These are phyloP conservation scores for Hyphopichia wangnamkhiaoensis DNA, from an alignment of 1,139 yeast genomes.

Conservation along the genomic window DNA sequence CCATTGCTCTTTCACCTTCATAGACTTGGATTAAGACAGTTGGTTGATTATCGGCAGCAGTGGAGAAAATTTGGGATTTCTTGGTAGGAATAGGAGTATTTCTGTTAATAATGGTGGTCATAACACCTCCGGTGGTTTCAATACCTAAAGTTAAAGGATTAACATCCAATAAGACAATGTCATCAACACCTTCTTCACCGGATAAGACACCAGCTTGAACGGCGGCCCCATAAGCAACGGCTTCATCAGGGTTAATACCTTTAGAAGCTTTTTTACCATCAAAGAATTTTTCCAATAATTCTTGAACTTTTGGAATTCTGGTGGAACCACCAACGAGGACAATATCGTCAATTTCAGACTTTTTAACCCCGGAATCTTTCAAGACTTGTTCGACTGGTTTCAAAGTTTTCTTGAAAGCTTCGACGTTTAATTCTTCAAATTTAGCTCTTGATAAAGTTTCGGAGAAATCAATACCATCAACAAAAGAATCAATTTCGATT, in stretches of 20 bases:
- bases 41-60: slow-evolving; percentile 52
- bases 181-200: slow-evolving; percentile 62
- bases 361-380: slow-evolving; percentile 83
- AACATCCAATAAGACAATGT: slow-evolving; percentile 50
- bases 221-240: slow-evolving; percentile 58
- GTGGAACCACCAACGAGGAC: slow-evolving; percentile 98
- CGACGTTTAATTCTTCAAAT: slow-evolving; percentile 89
- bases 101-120: slow-evolving; percentile 50
- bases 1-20: slow-evolving; percentile 51
- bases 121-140: slow-evolving; percentile 52
- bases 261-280: slow-evolving; percentile 92
- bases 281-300: slow-evolving; percentile 81
- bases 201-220: slow-evolving; percentile 92
- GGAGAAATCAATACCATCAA: slow-evolving; percentile 92
- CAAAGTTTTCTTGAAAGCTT: slow-evolving; percentile 83
- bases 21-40: slow-evolving; percentile 48
- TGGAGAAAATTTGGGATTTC: slow-evolving; percentile 49
- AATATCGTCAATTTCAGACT: slow-evolving; percentile 84
- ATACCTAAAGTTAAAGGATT: slow-evolving; percentile 52
- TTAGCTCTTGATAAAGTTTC: slow-evolving; percentile 93
- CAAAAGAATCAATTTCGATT: slow-evolving; percentile 92
- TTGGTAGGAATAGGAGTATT: slow-evolving; percentile 51
- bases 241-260: slow-evolving; percentile 92
- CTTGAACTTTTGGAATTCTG: slow-evolving; percentile 96
- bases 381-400: slow-evolving; percentile 93